Base-by-base conservation (phyloP, 2,329 filamentous ascomycete genomes). In the Claviceps quebecensis region DNA sequence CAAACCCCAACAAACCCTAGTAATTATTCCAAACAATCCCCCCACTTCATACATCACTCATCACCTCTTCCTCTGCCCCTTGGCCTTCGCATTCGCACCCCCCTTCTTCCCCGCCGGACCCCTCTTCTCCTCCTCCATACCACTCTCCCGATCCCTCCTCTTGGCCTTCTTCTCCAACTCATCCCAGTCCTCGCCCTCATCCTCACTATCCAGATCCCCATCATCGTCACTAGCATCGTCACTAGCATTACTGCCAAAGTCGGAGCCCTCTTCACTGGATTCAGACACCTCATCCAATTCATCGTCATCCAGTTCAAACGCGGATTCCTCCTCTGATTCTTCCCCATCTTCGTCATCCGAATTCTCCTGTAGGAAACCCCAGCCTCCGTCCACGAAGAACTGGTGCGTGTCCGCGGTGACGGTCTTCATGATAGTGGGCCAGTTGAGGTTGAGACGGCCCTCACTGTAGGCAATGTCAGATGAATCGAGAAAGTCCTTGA, bases 341-440 rank as follows among this genome's bases (percentile, higher is more conserved):
- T 86, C 83, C 1, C 72, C 80, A 44, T 78, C 87, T 57, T 95
- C 89, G 14, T 86, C 87, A 62, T 97, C 93, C 0, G 85, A 89
- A 54, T 96, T 91, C 38, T 84, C 84, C 50, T 84, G 83, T 53
- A 98, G 67, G 78, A 98, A 97, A 1, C 81, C 85, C 93, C 93
- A 98, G 45, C 93, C 93, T 36, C 94, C 93, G 57, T 97, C 91
- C 4, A 77, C 80, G 68, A 96, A 98, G 80, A 98, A 98, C 59
- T 85, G 81, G 65, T 98, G 91, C 2, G 93, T 87, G 64, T 98
- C 90, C 38, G 86, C 83, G 19, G 86, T 91, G 26, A 98, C 90
- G 0, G 93, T 98, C 77, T 98, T 98, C 89, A 98, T 98, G 64
- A 98, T 98, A 16, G 90, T 95, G 11, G 87, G 86, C 93, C 93